Conservation (phyloP, 345 rosid species). For the Excoecaria cochinchinensis region DNA sequence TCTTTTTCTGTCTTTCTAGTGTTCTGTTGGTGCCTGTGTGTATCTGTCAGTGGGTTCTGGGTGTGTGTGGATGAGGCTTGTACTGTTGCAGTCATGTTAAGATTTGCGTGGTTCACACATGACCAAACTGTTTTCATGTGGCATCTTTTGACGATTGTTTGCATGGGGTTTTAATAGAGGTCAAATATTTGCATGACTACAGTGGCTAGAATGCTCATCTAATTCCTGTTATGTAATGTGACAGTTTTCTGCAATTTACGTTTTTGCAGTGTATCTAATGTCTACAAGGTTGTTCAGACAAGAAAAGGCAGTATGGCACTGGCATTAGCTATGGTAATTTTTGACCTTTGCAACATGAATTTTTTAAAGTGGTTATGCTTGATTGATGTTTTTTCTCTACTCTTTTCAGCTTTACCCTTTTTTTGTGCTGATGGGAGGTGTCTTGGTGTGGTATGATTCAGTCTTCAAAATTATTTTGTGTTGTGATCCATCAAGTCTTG, state of each 20-base stretch:
- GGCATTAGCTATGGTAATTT: conserved; percentile 88
- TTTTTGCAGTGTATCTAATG: conserved; percentile 61
- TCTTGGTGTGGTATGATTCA: conserved; percentile 66
- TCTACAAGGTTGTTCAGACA: conserved; percentile 72
- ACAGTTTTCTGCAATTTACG: not conserved
- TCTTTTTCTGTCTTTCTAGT: not conserved
- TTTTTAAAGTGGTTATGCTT: conserved; percentile 8
- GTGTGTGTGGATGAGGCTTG: not conserved
- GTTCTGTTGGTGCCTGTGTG: too few species aligned
- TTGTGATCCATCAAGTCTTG: conserved; percentile 2
- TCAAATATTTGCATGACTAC: not conserved
- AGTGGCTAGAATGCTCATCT: conserved; percentile 14
- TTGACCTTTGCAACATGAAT: conserved; percentile 7
- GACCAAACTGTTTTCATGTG: conserved; percentile 4
- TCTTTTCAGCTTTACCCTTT: conserved; percentile 79
- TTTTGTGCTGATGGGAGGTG: conserved; percentile 67
- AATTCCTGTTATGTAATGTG: conserved; percentile 5
- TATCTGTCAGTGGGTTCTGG: not conserved
- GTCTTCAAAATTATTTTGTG: conserved; percentile 4
- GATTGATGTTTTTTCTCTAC: conserved; percentile 17
- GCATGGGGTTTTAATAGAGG: not conserved
- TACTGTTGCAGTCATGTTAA: conserved; percentile 2
- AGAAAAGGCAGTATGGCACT: conserved; percentile 84
- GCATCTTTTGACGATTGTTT: not conserved
- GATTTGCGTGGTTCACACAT: not conserved